Conservation (phyloP, 148 eudicot species). For the Nepenthes gracilis region DNA sequence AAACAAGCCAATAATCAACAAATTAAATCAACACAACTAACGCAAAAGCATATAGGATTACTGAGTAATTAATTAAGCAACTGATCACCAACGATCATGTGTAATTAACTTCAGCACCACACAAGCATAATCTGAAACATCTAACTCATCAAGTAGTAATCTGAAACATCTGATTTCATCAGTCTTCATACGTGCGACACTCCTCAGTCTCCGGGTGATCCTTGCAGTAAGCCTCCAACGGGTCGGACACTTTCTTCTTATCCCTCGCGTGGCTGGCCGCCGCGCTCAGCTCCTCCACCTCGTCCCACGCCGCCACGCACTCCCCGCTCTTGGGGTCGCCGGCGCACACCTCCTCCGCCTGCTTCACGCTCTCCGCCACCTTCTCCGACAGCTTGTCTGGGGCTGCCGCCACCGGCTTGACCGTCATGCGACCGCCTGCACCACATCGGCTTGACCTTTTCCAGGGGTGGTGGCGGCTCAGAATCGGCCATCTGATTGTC, state of each 20-base stretch:
- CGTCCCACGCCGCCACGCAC: slow-evolving; percentile 61
- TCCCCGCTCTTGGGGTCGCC: slow-evolving; percentile 46
- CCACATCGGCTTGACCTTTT: not conserved
- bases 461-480: not conserved
- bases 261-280: slow-evolving; percentile 56
- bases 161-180: not conserved
- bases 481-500: not conserved
- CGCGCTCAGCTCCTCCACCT: slow-evolving; percentile 61
- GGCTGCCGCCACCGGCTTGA: slow-evolving; percentile 13
- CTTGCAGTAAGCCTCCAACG: slow-evolving; percentile 38
- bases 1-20: no score
- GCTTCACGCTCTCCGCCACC: slow-evolving; percentile 47
- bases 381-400: slow-evolving; percentile 31
- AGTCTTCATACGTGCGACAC: slow-evolving; percentile 61
- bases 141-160: not conserved
- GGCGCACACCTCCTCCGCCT: slow-evolving; percentile 39
- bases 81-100: no score
- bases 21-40: no score
- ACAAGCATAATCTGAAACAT: no score
- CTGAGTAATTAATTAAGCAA: no score
- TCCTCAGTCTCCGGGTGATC: slow-evolving; percentile 47
- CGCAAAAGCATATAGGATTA: no score
- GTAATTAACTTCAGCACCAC: no score
- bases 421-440: not conserved
- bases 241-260: slow-evolving; percentile 34